Conservation (phyloP, 2,329 filamentous ascomycete genomes). For the Arthrobotrys iridis region DNA sequence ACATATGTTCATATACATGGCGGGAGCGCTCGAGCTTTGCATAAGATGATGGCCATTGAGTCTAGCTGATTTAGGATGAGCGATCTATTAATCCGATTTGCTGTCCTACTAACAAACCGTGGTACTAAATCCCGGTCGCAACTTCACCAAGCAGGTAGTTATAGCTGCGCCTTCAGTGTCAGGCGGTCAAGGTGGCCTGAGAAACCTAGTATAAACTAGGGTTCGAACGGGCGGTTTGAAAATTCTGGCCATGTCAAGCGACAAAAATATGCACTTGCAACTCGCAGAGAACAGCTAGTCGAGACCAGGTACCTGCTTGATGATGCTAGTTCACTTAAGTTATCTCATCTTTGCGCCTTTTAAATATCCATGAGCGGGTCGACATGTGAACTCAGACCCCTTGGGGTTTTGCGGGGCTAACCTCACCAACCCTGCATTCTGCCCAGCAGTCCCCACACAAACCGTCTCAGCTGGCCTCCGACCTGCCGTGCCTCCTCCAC, state of each 20-base stretch:
- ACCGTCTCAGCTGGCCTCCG: conserved; percentile 11
- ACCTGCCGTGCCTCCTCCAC: conserved; percentile 37
- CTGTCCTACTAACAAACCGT: not conserved
- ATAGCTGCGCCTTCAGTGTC: not conserved
- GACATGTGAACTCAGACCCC: conserved; percentile 10
- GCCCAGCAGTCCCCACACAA: not conserved
- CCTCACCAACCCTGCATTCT: conserved; percentile 6
- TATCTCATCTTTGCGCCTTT: no score
- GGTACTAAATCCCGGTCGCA: not conserved
- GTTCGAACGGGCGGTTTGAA: not conserved
- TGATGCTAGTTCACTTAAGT: not conserved
- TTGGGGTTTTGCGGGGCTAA: conserved; percentile 19
- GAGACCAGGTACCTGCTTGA: conserved; percentile 8
- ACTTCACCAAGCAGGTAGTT: not conserved
- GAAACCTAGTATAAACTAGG: conserved; percentile 6
- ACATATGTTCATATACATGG: no score
- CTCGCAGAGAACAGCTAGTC: not conserved
- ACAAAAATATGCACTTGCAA: no score
- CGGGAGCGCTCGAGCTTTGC: no score
- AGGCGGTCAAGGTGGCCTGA: conserved; percentile 21
- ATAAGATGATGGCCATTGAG: no score
- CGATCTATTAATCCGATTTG: not conserved
- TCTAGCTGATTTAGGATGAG: not conserved
- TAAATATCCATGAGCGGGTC: no score
- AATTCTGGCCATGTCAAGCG: not conserved